These are phyloP conservation scores for Chlorokybus atmophyticus DNA, from an alignment of 139 green algal genomes.

Conservation along the genomic window DNA sequence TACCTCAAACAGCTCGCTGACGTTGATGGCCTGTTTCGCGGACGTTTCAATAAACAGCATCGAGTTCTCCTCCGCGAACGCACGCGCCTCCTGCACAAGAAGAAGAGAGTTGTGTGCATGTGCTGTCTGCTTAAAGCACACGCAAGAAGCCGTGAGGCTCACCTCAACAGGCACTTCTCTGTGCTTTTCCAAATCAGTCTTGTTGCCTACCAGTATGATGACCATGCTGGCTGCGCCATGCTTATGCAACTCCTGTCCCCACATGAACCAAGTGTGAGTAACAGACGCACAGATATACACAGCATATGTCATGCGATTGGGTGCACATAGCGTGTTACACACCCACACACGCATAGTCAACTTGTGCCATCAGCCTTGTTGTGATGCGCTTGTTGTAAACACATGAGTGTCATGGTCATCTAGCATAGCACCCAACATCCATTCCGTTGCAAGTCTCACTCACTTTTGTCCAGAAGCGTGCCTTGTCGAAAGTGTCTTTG, in stretches of 20 bases:
- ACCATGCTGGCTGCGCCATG: constrained; percentile 37
- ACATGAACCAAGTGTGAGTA: background rate
- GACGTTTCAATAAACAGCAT: too few species aligned
- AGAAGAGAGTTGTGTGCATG: too few species aligned
- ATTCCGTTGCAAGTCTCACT: too few species aligned
- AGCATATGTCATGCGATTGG: background rate
- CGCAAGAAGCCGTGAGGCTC: too few species aligned
- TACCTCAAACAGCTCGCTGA: background rate
- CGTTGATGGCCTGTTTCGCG: too few species aligned
- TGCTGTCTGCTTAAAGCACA: too few species aligned
- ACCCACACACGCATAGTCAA: constrained; percentile 1
- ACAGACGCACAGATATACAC: background rate
- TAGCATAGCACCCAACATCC: too few species aligned
- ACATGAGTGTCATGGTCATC: too few species aligned
- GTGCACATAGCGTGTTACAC: too few species aligned
- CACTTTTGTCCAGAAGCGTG: constrained; percentile 41
- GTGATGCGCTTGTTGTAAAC: too few species aligned
- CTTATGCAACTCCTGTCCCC: constrained; percentile 41
- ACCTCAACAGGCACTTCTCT: constrained; percentile 27
- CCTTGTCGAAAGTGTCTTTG: constrained; percentile 39
- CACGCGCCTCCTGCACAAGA: too few species aligned
- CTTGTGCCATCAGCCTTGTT: background rate
- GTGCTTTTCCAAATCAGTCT: constrained; percentile 49
- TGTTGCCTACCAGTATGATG: constrained; percentile 70
- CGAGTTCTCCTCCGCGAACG: too few species aligned